A percentile compares a stretch with the other conserved stretches of the same genome.
Conservation (phyloP, 371 early-diverging fungal genomes). For the Entomophthora muscae region DNA sequence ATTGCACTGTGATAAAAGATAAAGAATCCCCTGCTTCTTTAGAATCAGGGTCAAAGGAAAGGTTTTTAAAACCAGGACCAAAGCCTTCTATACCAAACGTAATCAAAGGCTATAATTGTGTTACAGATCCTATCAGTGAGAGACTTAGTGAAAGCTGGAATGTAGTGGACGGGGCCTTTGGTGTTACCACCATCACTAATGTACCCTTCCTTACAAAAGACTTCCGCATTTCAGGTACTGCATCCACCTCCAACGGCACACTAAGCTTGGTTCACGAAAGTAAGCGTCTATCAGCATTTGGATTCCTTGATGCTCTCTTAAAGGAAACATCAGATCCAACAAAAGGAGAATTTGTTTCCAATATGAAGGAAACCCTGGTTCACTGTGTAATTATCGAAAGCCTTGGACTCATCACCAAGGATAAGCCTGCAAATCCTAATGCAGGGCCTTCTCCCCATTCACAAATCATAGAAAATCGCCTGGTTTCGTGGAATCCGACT, state of each 20-base stretch:
- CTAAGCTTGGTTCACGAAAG: not conserved
- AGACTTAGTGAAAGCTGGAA: not conserved
- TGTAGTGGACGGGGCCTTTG: not conserved
- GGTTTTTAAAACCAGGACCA: not conserved
- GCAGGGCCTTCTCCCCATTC: not conserved
- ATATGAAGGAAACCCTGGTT: not conserved
- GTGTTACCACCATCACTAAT: not conserved
- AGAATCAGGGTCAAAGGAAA: not conserved
- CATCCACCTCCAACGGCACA: not conserved
- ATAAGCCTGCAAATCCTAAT: not conserved
- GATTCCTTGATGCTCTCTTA: not conserved
- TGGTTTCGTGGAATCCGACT: not conserved
- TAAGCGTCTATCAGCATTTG: not conserved
- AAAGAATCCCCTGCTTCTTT: no score
- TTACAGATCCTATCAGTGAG: not conserved
- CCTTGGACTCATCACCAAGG: not conserved
- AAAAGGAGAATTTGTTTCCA: not conserved
- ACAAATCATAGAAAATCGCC: not conserved
- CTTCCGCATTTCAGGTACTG: not conserved
- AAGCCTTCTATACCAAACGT: not conserved
- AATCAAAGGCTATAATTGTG: not conserved
- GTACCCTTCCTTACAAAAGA: not conserved
- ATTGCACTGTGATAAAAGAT: not conserved
- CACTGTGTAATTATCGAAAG: not conserved
- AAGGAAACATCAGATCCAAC: not conserved